Base-by-base conservation (phyloP, 139 green algal genomes). In the Penium margaritaceum region DNA sequence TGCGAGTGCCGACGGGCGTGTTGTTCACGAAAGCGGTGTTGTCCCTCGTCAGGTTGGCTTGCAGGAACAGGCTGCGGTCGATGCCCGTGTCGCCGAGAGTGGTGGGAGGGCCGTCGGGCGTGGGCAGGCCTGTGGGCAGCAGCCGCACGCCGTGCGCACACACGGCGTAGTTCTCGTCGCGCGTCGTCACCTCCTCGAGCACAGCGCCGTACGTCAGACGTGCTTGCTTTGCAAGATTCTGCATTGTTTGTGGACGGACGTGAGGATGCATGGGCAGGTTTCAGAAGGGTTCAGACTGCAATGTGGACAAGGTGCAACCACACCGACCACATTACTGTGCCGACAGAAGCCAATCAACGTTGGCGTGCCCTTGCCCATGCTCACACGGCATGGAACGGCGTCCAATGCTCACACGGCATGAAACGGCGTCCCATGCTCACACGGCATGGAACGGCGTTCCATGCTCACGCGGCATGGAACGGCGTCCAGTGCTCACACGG, bases 91-190 rank as follows among this genome's bases (percentile, higher is more conserved):
- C 87, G 24, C 77, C 86, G 35, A 95, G 86, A 5, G 87, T 95
- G 44, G 92, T 97, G 46, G 89, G 87, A 3, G 93, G 93, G 19
- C 92, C 92, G 72, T 92, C 89, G 2, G 61, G 29, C 0, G 44
- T 36, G 33, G 84, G 57, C 9, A 41, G 24, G 32, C 83, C 83
- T 19, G 70, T 72, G 9, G 75, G 36, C 32, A 74, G 36, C 34
- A 74, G 30, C 9, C 72, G 63, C 3, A 69, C 29, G 21, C 75
- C 79, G 21, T 74, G 32, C 19, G 58, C 44, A 54, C 66, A 80
- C 7, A 84, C 17, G 62, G 83, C 79, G 0, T 82, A 83, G 46
- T 86, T 86, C 78, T 95, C 89, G 65, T 93, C 90, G 36, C 82
- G 82, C 3, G 84, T 90, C 29, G 72, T 86, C 7, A 92, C 72